These are phyloP conservation scores for Fusarium kyushuense DNA, from an alignment of 2,329 filamentous ascomycete genomes.

Conservation along the genomic window DNA sequence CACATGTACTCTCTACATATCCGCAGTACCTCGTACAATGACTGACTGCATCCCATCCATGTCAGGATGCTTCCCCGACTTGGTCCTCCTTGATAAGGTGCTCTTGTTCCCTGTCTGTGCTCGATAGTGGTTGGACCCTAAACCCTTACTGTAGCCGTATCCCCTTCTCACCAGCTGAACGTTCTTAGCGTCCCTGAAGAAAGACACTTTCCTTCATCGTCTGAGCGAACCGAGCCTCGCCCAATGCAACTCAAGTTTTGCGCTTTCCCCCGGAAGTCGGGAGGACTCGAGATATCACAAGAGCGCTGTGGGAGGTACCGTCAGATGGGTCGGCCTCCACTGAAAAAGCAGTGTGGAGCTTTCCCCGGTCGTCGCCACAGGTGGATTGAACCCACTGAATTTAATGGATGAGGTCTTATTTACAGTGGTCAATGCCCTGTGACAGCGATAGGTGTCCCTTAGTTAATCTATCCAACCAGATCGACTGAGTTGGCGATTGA, in stretches of 20 bases:
- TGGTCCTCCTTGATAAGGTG: slow-evolving; percentile 27
- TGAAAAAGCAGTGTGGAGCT: slow-evolving; percentile 43
- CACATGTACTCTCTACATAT: not conserved
- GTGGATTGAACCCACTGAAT: slow-evolving; percentile 24
- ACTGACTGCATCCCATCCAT: slow-evolving; percentile 13
- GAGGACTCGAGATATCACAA: slow-evolving; percentile 9
- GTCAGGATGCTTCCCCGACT: slow-evolving; percentile 37
- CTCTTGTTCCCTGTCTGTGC: not conserved
- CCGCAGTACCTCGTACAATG: slow-evolving; percentile 16
- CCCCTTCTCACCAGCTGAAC: slow-evolving; percentile 4
- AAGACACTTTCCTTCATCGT: not conserved
- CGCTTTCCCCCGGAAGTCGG: not conserved
- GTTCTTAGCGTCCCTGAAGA: not conserved
- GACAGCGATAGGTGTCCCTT: slow-evolving; percentile 7
- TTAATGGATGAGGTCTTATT: slow-evolving; percentile 8
- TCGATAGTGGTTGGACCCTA: slow-evolving; percentile 24
- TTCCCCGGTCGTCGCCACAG: slow-evolving; percentile 21
- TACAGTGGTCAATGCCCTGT: slow-evolving; percentile 30
- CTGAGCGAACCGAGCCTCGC: slow-evolving; percentile 1
- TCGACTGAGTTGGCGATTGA: slow-evolving; percentile 11
- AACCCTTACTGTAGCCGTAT: slow-evolving; percentile 2
- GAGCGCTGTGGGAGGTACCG: not conserved
- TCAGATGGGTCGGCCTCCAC: slow-evolving; percentile 35
- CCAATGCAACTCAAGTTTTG: not conserved
- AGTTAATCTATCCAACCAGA: slow-evolving; percentile 34